phyloP scores from a whole-genome alignment of 2,329 filamentous ascomycete genomes.

The Alternaria sp. region DNA sequence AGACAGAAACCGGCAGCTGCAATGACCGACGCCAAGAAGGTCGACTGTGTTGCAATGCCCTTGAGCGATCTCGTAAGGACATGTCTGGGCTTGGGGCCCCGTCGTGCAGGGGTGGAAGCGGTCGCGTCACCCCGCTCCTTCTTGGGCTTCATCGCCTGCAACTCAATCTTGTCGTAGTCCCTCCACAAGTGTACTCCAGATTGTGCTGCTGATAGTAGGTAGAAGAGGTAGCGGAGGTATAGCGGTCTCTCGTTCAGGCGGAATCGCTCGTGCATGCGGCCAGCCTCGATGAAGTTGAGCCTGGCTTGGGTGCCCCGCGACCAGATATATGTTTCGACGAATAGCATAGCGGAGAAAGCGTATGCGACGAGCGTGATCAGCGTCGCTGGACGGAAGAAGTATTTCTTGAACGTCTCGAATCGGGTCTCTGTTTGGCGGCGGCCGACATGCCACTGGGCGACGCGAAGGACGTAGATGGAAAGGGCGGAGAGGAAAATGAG shows the following conservation, averaged over 20 bases:
- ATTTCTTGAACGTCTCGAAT: conserved; percentile 67
- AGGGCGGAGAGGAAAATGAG: conserved; percentile 79
- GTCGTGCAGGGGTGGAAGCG: conserved; percentile 3
- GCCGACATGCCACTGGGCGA: conserved; percentile 75
- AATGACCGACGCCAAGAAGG: conserved; percentile 58
- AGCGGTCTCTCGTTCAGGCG: conserved; percentile 86
- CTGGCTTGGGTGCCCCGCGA: conserved; percentile 66
- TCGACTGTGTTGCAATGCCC: conserved; percentile 24
- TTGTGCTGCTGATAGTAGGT: conserved; percentile 73
- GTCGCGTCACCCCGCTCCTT: conserved; percentile 22
- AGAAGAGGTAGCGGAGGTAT: conserved; percentile 75
- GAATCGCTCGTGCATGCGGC: conserved; percentile 70
- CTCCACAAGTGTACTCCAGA: conserved; percentile 71
- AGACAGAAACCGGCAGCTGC: conserved; percentile 24
- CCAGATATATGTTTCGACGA: conserved; percentile 82
- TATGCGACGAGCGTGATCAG: conserved; percentile 79
- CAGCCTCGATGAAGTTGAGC: conserved; percentile 75
- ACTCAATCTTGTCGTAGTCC: conserved; percentile 73
- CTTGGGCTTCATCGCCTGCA: conserved; percentile 49
- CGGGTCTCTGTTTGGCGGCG: conserved; percentile 70
- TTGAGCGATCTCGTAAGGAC: conserved; percentile 27
- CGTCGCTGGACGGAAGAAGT: conserved; percentile 65
- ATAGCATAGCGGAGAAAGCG: conserved; percentile 76
- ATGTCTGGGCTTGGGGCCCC: conserved; percentile 24
- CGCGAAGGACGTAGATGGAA: conserved; percentile 81